phyloP scores from a whole-genome alignment of 176 grass and related monocot species.

The Pontederia paniculata region DNA sequence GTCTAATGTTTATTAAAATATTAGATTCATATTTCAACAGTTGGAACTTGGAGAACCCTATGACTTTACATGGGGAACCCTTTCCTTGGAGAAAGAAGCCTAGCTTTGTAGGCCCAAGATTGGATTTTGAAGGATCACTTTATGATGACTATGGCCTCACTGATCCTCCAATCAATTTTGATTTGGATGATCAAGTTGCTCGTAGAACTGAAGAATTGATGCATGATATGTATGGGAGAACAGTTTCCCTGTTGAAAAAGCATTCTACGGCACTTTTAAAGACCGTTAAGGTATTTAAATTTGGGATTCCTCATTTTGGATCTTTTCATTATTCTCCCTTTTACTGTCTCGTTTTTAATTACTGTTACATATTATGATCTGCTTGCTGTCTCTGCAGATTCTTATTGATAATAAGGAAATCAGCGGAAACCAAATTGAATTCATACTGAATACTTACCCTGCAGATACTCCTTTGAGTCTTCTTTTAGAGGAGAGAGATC shows the following conservation, averaged over 20 bases:
- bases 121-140: slow-evolving; percentile 27
- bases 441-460: slow-evolving; percentile 23
- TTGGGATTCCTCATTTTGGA: neutral
- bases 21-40: slow-evolving; percentile 5
- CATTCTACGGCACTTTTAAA: slow-evolving; percentile 16
- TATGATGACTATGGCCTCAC: slow-evolving; percentile 10
- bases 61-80: slow-evolving; percentile 24
- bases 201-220: slow-evolving; percentile 22
- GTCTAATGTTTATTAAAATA: neutral
- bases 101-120: slow-evolving; percentile 14
- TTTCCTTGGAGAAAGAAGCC: slow-evolving; percentile 27
- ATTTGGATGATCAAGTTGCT: slow-evolving; percentile 19
- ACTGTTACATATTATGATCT: neutral
- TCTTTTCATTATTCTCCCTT: neutral
- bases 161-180: slow-evolving; percentile 20
- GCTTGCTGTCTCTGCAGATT: slow-evolving; percentile 10
- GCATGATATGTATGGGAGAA: slow-evolving; percentile 12
- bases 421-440: slow-evolving; percentile 26
- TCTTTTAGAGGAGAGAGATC: slow-evolving; percentile 16
- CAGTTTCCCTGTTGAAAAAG: slow-evolving; percentile 10
- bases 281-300: slow-evolving; percentile 11
- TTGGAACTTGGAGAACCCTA: slow-evolving; percentile 34
- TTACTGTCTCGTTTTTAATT: neutral
- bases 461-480: slow-evolving; percentile 14
- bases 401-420: slow-evolving; percentile 29